Evolutionary conservation across 2,329 filamentous ascomycete species (phyloP).

Genomic region (Bipolaris victoriae): DNA sequence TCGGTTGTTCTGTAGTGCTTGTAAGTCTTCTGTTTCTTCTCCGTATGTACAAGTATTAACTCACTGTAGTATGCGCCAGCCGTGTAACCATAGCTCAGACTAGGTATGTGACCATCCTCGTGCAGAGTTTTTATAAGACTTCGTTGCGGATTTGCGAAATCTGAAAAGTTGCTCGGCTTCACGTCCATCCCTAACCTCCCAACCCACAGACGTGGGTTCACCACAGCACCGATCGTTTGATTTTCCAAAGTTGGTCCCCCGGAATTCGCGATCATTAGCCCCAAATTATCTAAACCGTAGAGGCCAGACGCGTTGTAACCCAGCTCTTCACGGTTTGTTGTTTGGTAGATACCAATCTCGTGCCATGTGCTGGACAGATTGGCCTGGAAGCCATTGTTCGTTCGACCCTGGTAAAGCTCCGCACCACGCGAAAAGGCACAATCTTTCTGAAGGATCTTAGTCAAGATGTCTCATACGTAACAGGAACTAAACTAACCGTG

Average conservation of each 20-base stretch:
- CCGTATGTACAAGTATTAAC: not conserved
- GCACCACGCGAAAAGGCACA: slow-evolving; percentile 16
- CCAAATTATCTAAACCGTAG: slow-evolving; percentile 26
- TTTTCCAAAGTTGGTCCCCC: slow-evolving; percentile 20
- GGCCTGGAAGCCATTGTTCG: slow-evolving; percentile 19
- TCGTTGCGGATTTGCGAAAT: slow-evolving; percentile 37
- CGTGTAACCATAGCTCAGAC: slow-evolving; percentile 26
- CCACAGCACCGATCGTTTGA: slow-evolving; percentile 22
- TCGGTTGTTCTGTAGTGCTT: not conserved
- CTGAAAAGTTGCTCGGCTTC: slow-evolving; percentile 56
- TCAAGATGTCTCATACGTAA: not conserved
- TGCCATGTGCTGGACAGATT: slow-evolving; percentile 23
- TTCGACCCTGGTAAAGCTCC: slow-evolving; percentile 17
- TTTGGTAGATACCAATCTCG: slow-evolving; percentile 24
- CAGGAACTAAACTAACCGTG: not conserved
- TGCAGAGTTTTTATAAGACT: not conserved
- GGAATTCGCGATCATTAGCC: slow-evolving; percentile 37
- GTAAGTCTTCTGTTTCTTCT: not conserved
- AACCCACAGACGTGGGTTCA: slow-evolving; percentile 21
- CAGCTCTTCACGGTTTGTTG: slow-evolving; percentile 15
- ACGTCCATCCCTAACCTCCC: slow-evolving; percentile 50
- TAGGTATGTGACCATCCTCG: slow-evolving; percentile 17
- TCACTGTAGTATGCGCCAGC: slow-evolving; percentile 29
- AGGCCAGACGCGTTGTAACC: slow-evolving; percentile 22
- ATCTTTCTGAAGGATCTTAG: not conserved